Evolutionary conservation across 177 flowering plant species (phyloP), one percentile per base, ranked within the genome.

Genomic region (Vitis hybrid): DNA sequence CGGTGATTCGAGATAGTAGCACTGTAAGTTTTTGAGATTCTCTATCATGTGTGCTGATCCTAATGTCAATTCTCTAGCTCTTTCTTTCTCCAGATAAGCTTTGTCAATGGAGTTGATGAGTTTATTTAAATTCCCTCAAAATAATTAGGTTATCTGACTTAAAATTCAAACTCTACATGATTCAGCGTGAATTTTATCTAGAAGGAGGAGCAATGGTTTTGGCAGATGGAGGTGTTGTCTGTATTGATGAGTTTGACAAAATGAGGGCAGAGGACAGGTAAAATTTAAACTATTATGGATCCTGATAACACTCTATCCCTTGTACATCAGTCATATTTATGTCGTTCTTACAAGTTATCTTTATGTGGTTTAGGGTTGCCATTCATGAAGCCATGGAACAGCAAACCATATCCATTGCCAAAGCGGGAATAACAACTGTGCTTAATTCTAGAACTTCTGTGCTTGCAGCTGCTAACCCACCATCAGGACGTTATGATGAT

Each of bases 301-400:
- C 64, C 48, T 69, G 65, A 34, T 68, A 9, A 10, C 50, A 31
- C n/a, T 7, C 16, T 16, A 63, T 16, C 16, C 48, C 60, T n/a
- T 34, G 15, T 10, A 9, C 53, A 73, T 16, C 29, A 48, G 11
- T 13, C 2, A 26, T 26, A 26, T 26, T 63, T 54, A 15, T 31
- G 29, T 16, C 16, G 2, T 62, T 56, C 22, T 70, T 63, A 69
- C 18, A 53, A 51, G 54, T 55, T 61, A 49, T 10, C 19, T 51
- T 57, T 68, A 19, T 77, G 16, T 81, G 69, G 10, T 57, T 48
- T 62, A 95, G 99, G 76, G 98, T 96, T 79, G 98, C 99, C 59
- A 96, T 96, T 79, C 99, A 96, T 81, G 99, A 96, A 86, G 99
- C 99, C 59, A 96, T 96, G 99, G 99, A 96, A 79, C 99, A 96